Evolutionary conservation across 495 filamentous ascomycete species (phyloP), one percentile per base, ranked within the genome.

Genomic region (Glarea lozoyensis): DNA sequence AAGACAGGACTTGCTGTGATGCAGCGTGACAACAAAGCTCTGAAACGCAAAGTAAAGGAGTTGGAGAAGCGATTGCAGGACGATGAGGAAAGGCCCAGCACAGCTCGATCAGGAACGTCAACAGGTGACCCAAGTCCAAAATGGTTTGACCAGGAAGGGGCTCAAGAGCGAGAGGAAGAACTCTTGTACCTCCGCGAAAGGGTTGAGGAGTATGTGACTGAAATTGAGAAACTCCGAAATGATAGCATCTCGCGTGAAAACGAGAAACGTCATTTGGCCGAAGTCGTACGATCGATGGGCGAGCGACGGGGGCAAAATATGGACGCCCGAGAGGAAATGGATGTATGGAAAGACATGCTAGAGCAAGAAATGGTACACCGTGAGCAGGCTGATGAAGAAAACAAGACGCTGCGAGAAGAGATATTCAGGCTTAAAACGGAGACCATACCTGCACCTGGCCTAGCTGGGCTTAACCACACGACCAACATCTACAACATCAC

Each of bases 311-410:
- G 77, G 18, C 80, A 79, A 23, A 78, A 79, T 56, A 62, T 84
- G 2, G 84, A 83, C 3, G 75, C 83, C 22, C 78, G 88, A 54
- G 92, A 96, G 60, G 87, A 94, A 51, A 77, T 88, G 45, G 84
- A 89, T 37, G 88, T 95, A 64, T 93, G 84, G 81, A 92, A 90
- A 57, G 90, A 98, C 55, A 78, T 96, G 52, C 72, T 94, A n/a
- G 87, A 96, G 52, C 83, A 89, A 34, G 92, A 97, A 59, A 90
- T 86, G 4, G 78, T 85, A 1, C 76, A 88, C 40, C 77, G 92
- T 29, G 92, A 96, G 60, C 86, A 95, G 59, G 76, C 84, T 15
- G 88, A 96, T 38, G 84, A 90, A 21, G 88, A 95, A 41, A 88
- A 88, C 45, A 79, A 81, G 39, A 78, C 72, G 54, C 76, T 96